These are phyloP conservation scores for Leptographium flavum DNA, from an alignment of 2,329 filamentous ascomycete species.

Conservation along the genomic window DNA sequence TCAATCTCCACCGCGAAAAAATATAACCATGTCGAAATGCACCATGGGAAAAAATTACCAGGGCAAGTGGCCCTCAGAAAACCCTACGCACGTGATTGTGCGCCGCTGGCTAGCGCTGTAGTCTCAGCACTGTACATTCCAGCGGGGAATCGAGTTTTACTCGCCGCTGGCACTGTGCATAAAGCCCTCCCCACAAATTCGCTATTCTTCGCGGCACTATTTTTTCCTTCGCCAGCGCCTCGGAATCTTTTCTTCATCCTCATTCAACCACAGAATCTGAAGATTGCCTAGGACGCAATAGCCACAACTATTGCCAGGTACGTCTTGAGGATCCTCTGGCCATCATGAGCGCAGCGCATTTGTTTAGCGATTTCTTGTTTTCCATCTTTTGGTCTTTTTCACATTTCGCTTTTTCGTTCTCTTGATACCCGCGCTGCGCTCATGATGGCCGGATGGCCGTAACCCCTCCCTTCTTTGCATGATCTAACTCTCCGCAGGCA, in stretches of 20 bases:
- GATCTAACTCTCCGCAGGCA: constrained; percentile 32
- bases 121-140: not conserved
- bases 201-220: not conserved
- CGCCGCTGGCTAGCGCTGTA: not conserved
- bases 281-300: constrained; percentile 16
- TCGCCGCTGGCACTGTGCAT: not conserved
- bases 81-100: not conserved
- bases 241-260: not conserved
- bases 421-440: not conserved
- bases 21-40: not conserved
- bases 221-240: not conserved
- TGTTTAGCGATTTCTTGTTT: not conserved
- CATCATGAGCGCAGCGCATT: not conserved
- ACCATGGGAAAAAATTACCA: not conserved
- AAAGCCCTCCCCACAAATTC: not conserved
- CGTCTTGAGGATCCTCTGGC: constrained; percentile 10
- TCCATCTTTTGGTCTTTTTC: not conserved
- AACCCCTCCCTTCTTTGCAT: constrained; percentile 12
- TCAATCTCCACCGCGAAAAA: constrained; percentile 1
- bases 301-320: constrained; percentile 14
- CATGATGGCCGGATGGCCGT: constrained; percentile 1
- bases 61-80: constrained; percentile 1
- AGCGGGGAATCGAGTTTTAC: not conserved
- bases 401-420: not conserved
- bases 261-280: constrained; percentile 11